Evolutionary conservation across 2,329 filamentous ascomycete species (phyloP).

Genomic region (Thielaviopsis ethacetica): DNA sequence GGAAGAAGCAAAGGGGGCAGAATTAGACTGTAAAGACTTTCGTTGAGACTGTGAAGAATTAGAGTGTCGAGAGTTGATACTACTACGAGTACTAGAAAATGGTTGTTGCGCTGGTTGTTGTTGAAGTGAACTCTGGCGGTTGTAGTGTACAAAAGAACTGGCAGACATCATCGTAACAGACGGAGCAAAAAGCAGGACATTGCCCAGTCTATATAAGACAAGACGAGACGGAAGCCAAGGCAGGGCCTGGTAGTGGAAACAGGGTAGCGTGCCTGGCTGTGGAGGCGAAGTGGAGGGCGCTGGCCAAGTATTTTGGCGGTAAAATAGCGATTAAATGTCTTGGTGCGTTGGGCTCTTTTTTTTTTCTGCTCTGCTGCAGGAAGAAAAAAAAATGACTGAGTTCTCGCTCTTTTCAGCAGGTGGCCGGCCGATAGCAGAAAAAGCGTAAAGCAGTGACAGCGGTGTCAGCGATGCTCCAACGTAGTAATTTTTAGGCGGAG

Average conservation of each 20-base stretch:
- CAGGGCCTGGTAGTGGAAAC: neutral
- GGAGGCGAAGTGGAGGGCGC: neutral
- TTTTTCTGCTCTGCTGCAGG: too few species aligned
- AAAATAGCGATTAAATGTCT: neutral
- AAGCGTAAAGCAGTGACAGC: neutral
- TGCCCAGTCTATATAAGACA: constrained; percentile 9
- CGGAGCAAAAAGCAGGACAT: constrained; percentile 3
- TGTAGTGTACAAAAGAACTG: constrained; percentile 14
- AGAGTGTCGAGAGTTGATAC: constrained; percentile 2
- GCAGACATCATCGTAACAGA: constrained; percentile 14
- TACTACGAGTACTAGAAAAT: neutral
- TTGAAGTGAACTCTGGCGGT: neutral
- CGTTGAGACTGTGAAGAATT: neutral
- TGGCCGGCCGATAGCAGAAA: constrained; percentile 3
- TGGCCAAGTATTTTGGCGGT: neutral
- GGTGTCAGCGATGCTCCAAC: neutral
- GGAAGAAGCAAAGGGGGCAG: neutral
- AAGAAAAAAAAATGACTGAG: too few species aligned
- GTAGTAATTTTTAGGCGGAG: neutral
- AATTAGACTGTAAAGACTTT: neutral
- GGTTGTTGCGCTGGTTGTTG: neutral
- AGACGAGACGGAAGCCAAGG: neutral
- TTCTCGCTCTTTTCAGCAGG: constrained; percentile 1
- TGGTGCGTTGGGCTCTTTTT: too few species aligned
- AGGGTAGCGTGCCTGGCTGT: constrained; percentile 1